These are phyloP conservation scores for Beauveria caledonica DNA, from an alignment of 2,329 filamentous ascomycete genomes.

Conservation along the genomic window DNA sequence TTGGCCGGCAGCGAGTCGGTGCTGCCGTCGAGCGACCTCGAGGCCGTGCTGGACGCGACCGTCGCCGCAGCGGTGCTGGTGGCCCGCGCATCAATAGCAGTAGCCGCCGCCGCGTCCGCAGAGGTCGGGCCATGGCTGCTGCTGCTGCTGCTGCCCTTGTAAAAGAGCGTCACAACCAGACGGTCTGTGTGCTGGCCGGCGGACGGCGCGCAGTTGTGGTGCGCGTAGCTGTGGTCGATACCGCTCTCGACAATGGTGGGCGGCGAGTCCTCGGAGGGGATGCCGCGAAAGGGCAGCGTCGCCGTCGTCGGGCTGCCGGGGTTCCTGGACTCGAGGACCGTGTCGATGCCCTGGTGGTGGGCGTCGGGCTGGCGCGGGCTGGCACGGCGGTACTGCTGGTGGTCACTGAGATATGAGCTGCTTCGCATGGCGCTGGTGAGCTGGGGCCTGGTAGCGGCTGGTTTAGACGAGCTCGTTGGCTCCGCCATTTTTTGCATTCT, in stretches of 20 bases:
- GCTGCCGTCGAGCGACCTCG: slow-evolving; percentile 21
- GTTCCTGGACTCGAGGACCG: slow-evolving; percentile 49
- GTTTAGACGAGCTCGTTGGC: neutral
- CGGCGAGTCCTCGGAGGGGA: slow-evolving; percentile 51
- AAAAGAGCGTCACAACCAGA: slow-evolving; percentile 56
- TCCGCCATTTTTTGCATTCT: neutral
- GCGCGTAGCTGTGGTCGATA: slow-evolving; percentile 52
- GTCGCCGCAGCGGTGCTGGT: neutral
- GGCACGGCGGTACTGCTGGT: slow-evolving; percentile 52
- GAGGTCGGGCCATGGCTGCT: neutral
- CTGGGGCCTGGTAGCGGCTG: slow-evolving; percentile 32
- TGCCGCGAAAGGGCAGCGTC: slow-evolving; percentile 47
- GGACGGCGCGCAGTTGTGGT: slow-evolving; percentile 52
- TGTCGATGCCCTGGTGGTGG: slow-evolving; percentile 55
- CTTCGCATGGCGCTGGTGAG: slow-evolving; percentile 45
- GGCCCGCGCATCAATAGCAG: slow-evolving; percentile 14
- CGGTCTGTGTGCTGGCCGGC: slow-evolving; percentile 40
- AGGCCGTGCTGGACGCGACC: slow-evolving; percentile 10
- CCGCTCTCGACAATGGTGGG: slow-evolving; percentile 55
- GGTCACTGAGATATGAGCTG: slow-evolving; percentile 54
- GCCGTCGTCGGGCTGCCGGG: slow-evolving; percentile 17
- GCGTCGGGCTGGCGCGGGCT: slow-evolving; percentile 39
- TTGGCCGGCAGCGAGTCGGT: slow-evolving; percentile 37
- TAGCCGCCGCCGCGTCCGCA: slow-evolving; percentile 23
- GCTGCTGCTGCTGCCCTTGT: slow-evolving; percentile 38